Base-by-base conservation (phyloP, 2,329 filamentous ascomycete genomes). In the Aspergillus viridinutans region DNA sequence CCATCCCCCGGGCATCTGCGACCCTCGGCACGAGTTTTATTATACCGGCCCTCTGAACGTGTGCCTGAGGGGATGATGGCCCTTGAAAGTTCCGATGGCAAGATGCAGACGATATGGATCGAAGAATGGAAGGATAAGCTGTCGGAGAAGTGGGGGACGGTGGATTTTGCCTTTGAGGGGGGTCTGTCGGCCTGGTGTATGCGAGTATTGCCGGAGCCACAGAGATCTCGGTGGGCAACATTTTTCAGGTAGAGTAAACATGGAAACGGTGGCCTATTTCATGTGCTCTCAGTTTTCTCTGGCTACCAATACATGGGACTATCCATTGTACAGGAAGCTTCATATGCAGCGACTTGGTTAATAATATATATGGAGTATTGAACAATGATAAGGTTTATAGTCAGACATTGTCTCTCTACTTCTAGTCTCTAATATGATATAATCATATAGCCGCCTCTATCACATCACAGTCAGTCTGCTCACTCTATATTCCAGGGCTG, bases 91-190 rank as follows among this genome's bases (percentile, higher is more conserved):
- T 32, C 32, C 14, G 40, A 45, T 40, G 57, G 57, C 2, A 21
- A 54, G 28, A 20, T 3, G 32, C 40, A 25, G 14, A 21, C 21
- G 6, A 28, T 50, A 25, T 59, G 54, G 54, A 45, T 59, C 2
- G 52, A 57, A 20, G 57, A 59, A 26, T 59, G 54, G 57, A 57
- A 59, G 54, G 51, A 59, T 32, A 47, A 28, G 17, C 57, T 59
- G 7, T 38, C 25, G 10, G 49, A 57, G 35, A 59, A 57, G 42
- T 59, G 52, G 57, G 12, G 45, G 21, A 53, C 48, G 7, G 38
- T 20, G 10, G 54, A 50, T 3, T 52, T 54, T 52, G 40, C 40
- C 8, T 43, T 43, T 21, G n/a, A 21, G 10, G 40, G 40, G 1
- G 40, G 40, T 10, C n/a, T 43, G 40, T 43, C 40, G 40, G 17